Base-by-base conservation (phyloP, 352 stramenopile species). In the Phytophthora quininea region DNA sequence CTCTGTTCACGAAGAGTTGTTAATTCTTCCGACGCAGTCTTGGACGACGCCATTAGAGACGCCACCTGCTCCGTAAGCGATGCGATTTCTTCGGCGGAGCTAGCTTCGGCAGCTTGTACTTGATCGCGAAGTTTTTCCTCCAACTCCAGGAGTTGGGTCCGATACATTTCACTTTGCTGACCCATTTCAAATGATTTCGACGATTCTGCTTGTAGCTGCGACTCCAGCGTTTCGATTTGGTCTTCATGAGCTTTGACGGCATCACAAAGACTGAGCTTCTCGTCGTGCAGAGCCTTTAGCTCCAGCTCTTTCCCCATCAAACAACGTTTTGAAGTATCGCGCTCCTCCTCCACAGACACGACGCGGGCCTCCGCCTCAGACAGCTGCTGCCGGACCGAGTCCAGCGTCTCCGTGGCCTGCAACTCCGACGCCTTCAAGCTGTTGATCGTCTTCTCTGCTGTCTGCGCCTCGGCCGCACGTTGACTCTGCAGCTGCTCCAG, bases 31-130 rank as follows among this genome's bases (percentile, higher is more conserved):
- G 54, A 51, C 4, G 62, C 40, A 7, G 24, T 59, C 19, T 30
- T 33, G 4, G 48, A 64, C 1, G 58, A 58, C 11, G 68, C 58
- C 0, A 40, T 65, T 24, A 84, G 69, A 10, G 61, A 64, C 2
- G 40, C 49, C 7, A 82, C 37, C 19, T 75, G 65, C 27, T 67
- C 32, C 24, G 77, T 70, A 3, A 79, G 50, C 24, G 37, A 24
- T 9, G 67, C 59, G 0, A 77, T 62, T 8, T 73, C 58, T 11
- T 67, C 55, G 2, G 63, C 58, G 30, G 54, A 64, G 31, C 24
- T 56, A 29, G 38, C 50, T 53, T 62, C 32, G 29, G 51, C 27
- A 31, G 12, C 31, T 67, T 65, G 42, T 6, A 71, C 49, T 49
- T 72, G 37, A 15, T 61, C 60, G 12, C 11, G 24, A 40, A 77